Evolutionary conservation across 2,329 filamentous ascomycete species (phyloP).

Genomic region (Paraphaeosphaeria minitans): DNA sequence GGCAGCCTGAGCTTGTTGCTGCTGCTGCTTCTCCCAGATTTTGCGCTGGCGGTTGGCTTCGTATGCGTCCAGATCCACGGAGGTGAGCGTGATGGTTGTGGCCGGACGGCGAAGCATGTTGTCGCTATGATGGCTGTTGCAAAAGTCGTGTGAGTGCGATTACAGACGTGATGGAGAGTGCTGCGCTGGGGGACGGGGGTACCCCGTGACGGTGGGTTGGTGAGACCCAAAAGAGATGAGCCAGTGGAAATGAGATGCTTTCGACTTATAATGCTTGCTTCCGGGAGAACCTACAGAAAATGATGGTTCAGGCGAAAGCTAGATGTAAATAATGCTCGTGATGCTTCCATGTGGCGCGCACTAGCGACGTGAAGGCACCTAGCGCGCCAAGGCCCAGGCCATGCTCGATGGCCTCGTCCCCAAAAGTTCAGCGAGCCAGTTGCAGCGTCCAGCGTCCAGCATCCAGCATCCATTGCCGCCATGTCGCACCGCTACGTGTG

Average conservation of each 20-base stretch:
- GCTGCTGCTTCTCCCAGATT: conserved; percentile 36
- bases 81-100: conserved; percentile 70
- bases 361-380: conserved; percentile 19
- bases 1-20: conserved; percentile 20
- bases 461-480: conserved; percentile 26
- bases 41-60: conserved; percentile 62
- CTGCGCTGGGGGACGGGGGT: background rate
- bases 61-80: conserved; percentile 72
- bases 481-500: conserved; percentile 44
- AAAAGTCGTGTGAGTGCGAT: background rate
- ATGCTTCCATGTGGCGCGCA: background rate
- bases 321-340: background rate
- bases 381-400: conserved; percentile 31
- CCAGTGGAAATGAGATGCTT: background rate
- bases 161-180: background rate
- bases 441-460: conserved; percentile 17
- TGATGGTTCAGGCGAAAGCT: background rate
- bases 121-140: conserved; percentile 1
- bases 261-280: background rate
- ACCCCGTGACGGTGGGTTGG: too few relatives aligned
- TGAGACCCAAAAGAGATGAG: background rate
- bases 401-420: conserved; percentile 16
- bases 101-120: conserved; percentile 70
- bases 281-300: background rate
- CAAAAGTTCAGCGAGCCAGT: conserved; percentile 34